These are phyloP conservation scores for Conticribra weissflogii DNA, from an alignment of 108 stramenopile genomes.

Conservation along the genomic window DNA sequence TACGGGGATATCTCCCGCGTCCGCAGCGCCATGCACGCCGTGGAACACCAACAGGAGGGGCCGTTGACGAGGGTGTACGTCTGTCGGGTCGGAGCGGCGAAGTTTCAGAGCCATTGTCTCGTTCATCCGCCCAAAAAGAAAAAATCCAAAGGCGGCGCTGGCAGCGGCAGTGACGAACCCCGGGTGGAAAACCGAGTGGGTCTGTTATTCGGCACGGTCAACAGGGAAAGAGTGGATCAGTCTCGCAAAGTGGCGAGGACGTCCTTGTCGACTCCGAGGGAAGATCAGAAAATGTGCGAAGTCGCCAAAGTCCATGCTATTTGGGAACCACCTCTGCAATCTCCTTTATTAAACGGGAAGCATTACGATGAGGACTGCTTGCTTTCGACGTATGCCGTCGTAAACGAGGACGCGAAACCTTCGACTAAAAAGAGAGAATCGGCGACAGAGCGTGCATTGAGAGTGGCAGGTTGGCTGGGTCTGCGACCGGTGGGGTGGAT, in stretches of 20 bases:
- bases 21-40: slow-evolving; percentile 66
- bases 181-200: slow-evolving; percentile 56
- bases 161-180: slow-evolving; percentile 15
- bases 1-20: slow-evolving; percentile 70
- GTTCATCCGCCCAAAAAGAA: slow-evolving; percentile 17
- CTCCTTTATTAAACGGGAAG: slow-evolving; percentile 32
- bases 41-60: slow-evolving; percentile 76
- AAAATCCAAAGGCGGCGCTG: slow-evolving; percentile 20
- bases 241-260: slow-evolving; percentile 62
- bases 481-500: slow-evolving; percentile 85
- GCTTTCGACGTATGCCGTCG: slow-evolving; percentile 16
- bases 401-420: slow-evolving; percentile 8
- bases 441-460: slow-evolving; percentile 45
- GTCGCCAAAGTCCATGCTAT: slow-evolving; percentile 88
- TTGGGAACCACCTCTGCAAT: slow-evolving; percentile 70
- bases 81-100: slow-evolving; percentile 71
- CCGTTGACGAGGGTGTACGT: slow-evolving; percentile 76
- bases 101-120: slow-evolving; percentile 70
- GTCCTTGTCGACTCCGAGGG: slow-evolving; percentile 65
- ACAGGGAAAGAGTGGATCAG: slow-evolving; percentile 66
- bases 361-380: slow-evolving; percentile 37
- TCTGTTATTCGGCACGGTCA: slow-evolving; percentile 78
- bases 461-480: slow-evolving; percentile 65
- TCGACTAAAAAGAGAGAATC: slow-evolving; percentile 25
- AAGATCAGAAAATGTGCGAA: slow-evolving; percentile 68